These are phyloP conservation scores for Euphorbia corollata DNA, from an alignment of 441 rosid genomes.

Conservation along the genomic window DNA sequence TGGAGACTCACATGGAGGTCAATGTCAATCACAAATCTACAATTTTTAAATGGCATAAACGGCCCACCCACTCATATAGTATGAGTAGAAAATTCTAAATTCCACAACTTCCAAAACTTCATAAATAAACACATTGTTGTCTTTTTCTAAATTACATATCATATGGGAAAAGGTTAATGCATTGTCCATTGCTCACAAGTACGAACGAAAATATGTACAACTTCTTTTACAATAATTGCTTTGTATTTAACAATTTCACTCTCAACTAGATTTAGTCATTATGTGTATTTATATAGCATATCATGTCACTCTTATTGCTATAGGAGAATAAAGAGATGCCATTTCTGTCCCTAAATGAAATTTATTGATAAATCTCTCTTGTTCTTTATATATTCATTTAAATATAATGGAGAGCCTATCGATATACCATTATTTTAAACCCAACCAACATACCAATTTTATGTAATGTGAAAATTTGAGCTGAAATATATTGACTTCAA, in stretches of 20 bases:
- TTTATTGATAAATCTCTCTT: conserved; percentile 9
- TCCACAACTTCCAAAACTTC: not conserved
- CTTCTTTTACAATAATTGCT: not conserved
- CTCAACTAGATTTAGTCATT: not conserved
- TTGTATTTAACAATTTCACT: not conserved
- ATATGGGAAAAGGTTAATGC: not conserved
- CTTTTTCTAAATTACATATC: not conserved
- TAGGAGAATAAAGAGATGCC: not conserved
- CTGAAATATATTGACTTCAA: conserved; percentile 14
- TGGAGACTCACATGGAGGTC: conserved; percentile 12
- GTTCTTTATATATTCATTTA: not conserved
- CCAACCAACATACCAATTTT: not conserved
- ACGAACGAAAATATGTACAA: not conserved
- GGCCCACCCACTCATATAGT: conserved; percentile 8
- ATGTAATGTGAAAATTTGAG: conserved; percentile 8
- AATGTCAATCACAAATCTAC: not conserved
- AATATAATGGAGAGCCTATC: conserved; percentile 17
- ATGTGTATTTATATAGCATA: not conserved
- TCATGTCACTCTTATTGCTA: not conserved
- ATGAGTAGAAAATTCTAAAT: not conserved
- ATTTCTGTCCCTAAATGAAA: not conserved
- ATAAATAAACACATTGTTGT: not conserved
- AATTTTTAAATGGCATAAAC: not conserved
- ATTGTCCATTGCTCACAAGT: not conserved
- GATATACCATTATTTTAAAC: not conserved